Conservation (phyloP, 2,329 filamentous ascomycete species). For the Alternaria panax region DNA sequence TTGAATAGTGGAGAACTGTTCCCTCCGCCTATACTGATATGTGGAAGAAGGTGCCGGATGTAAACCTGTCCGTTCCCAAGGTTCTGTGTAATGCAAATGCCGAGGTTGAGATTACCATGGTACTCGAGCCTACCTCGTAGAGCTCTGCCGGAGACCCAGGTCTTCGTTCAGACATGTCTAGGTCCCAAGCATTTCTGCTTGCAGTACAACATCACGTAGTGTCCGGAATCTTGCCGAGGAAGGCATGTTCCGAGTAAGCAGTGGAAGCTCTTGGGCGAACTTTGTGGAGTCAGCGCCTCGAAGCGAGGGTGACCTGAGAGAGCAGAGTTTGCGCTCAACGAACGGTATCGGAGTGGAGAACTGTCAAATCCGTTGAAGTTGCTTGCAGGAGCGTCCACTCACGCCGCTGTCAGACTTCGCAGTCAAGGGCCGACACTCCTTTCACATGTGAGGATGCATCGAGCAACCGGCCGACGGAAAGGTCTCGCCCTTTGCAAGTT, state of each 20-base stretch:
- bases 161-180: neutral
- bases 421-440: neutral
- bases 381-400: conserved; percentile 1
- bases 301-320: neutral
- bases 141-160: neutral
- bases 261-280: neutral
- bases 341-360: conserved; percentile 1
- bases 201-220: neutral
- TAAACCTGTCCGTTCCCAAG: neutral
- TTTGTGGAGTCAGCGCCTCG: neutral
- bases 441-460: neutral
- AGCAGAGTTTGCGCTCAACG: conserved; percentile 2
- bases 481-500: conserved; percentile 7
- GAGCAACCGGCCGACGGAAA: neutral
- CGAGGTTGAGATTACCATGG: neutral
- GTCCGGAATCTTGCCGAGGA: neutral
- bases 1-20: neutral
- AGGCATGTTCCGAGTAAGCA: neutral
- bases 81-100: neutral
- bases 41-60: neutral
- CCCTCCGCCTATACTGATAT: neutral
- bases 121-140: neutral
- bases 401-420: neutral
- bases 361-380: neutral
- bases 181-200: neutral